Evolutionary conservation across 352 stramenopile species (phyloP).

Genomic region (Phytophthora constricta): DNA sequence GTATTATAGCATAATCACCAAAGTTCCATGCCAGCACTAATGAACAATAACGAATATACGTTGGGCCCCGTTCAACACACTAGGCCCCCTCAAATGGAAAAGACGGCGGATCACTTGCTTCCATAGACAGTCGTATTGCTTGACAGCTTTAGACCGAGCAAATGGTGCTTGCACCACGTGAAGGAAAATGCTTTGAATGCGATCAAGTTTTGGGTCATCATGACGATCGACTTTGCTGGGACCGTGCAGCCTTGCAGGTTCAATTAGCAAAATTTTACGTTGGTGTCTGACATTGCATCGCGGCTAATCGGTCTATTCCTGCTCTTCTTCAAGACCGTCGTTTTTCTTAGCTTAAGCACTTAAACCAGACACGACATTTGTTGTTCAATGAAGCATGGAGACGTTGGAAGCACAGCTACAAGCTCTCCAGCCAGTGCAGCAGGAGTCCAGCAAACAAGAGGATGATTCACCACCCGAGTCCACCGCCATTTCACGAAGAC

Average conservation of each 20-base stretch:
- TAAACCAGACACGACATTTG: not conserved
- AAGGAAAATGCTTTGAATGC: too few relatives aligned
- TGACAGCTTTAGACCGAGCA: too few relatives aligned
- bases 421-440: not conserved
- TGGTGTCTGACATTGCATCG: conserved; percentile 4
- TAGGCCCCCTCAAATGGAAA: too few relatives aligned
- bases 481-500: conserved; percentile 25
- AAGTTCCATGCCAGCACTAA: not conserved
- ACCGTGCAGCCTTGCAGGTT: not conserved
- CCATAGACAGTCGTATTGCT: too few relatives aligned
- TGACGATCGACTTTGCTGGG: too few relatives aligned
- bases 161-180: too few relatives aligned
- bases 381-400: conserved; percentile 22
- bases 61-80: too few relatives aligned
- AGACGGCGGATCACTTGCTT: too few relatives aligned
- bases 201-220: too few relatives aligned
- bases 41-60: too few relatives aligned
- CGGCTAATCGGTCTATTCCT: too few relatives aligned
- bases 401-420: conserved; percentile 12
- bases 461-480: conserved; percentile 9
- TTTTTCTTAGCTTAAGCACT: conserved; percentile 16
- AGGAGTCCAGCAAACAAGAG: conserved; percentile 16
- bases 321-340: conserved; percentile 14
- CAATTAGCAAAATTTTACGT: not conserved
- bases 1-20: not conserved